Conservation (phyloP, 208 protist genomes). For the Leishmania guyanensis region DNA sequence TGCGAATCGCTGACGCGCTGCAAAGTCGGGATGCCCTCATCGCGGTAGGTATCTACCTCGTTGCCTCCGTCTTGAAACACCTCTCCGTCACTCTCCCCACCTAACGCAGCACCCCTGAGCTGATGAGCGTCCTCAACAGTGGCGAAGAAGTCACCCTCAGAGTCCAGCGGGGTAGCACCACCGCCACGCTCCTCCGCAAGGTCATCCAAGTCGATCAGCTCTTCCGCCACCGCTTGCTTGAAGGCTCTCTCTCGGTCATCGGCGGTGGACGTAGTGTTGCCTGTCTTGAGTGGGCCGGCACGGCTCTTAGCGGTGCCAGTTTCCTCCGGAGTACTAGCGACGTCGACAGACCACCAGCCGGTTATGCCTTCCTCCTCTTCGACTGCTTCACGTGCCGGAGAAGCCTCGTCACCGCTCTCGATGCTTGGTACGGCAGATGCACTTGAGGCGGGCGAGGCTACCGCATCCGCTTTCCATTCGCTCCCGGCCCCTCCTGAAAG, state of each 20-base stretch:
- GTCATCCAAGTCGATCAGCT: conserved; percentile 28
- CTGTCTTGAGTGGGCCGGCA: neutral
- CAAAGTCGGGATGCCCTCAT: neutral
- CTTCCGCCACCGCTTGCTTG: conserved; percentile 24
- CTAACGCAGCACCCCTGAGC: neutral
- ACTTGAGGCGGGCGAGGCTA: neutral
- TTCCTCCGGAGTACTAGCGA: too few species aligned
- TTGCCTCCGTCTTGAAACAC: neutral
- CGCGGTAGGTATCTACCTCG: neutral
- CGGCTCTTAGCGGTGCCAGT: neutral
- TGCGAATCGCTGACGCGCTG: neutral
- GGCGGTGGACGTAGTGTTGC: neutral
- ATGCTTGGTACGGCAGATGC: neutral
- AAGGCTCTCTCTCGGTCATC: conserved; percentile 6
- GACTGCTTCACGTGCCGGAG: neutral
- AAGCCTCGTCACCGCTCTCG: neutral
- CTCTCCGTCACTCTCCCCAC: neutral
- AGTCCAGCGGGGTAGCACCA: neutral
- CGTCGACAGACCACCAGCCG: conserved; percentile 5
- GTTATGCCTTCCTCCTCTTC: neutral
- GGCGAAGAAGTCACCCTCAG: neutral
- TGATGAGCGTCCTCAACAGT: neutral
- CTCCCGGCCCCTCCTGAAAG: neutral
- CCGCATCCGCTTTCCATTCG: neutral
- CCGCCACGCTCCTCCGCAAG: neutral